Evolutionary conservation across 495 filamentous ascomycete species (phyloP).

Genomic region (Aspergillus conjunctus): DNA sequence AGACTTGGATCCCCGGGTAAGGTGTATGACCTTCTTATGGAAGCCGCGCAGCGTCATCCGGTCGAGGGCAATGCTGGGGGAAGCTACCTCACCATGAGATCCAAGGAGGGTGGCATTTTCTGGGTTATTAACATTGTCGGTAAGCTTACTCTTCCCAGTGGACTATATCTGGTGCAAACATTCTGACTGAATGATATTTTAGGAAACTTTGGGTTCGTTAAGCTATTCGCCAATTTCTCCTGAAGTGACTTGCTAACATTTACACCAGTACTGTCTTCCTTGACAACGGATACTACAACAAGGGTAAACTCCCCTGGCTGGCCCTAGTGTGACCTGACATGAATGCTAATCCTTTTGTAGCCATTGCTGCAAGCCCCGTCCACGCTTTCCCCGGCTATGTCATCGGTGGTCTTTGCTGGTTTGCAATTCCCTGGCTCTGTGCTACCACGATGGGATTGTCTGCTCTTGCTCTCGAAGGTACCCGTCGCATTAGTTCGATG

Average conservation of each 20-base stretch:
- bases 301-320: constrained; percentile 37
- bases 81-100: constrained; percentile 88
- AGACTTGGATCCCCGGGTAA: constrained; percentile 77
- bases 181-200: neutral
- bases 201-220: constrained; percentile 39
- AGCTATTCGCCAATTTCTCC: neutral
- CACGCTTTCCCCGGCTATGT: constrained; percentile 93
- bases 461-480: constrained; percentile 77
- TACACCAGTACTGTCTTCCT: constrained; percentile 68
- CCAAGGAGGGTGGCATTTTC: constrained; percentile 86
- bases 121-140: constrained; percentile 95
- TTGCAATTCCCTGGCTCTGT: constrained; percentile 91
- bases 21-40: constrained; percentile 78
- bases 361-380: constrained; percentile 86
- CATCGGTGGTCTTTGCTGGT: constrained; percentile 88
- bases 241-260: constrained; percentile 13
- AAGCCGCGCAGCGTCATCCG: constrained; percentile 70
- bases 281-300: constrained; percentile 88
- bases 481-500: constrained; percentile 66
- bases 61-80: constrained; percentile 84
- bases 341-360: constrained; percentile 30
- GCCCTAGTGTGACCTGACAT: neutral
- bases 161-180: neutral
- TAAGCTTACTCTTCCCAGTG: constrained; percentile 55
- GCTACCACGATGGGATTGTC: constrained; percentile 95